Evolutionary conservation across 768 basidiomycete species (phyloP), one percentile per base, ranked within the genome.

Genomic region (Strobilomyces echinocephalus): DNA sequence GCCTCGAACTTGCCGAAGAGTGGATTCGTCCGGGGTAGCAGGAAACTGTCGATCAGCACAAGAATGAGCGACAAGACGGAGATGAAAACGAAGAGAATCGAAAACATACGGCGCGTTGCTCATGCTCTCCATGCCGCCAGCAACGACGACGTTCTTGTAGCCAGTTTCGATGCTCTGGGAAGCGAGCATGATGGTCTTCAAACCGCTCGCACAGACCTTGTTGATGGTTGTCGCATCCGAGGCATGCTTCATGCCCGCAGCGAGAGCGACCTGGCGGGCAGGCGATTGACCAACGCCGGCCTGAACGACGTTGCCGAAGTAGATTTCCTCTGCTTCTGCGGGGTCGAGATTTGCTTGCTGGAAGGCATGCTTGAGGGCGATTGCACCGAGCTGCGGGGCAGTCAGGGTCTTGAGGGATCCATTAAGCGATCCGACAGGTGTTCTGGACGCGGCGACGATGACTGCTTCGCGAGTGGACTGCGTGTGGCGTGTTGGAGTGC

Each of bases 91-190:
- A 15, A 50, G 8, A 36, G 24, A 6, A 54, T 39, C 24, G 39
- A 46, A 46, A 5, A 83, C 95, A 66, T 68, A 97, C 94, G 97
- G 97, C 46, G 94, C 93, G 63, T 97, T 90, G 69, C 91, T 95
- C 97, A 99, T 99, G 76, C 91, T 94, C 76, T 99, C 97, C 92
- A 93, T 97, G 56, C 97, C 97, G 61, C 97, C 97, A 52, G 95
- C 95, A 24, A 85, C 91, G 61, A 97, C 88, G 46, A 97, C 81
- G 38, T 73, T 83, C 55, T 88, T 84, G 68, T 95, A 84, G 47
- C 97, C 97, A 21, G 85, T 78, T 69, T 85, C 80, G 64, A 99
- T 92, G 63, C 80, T 83, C 76, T 98, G 97, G 26, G 92, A 80
- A 52, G 92, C 97, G 57, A 98, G 79, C 72, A 93, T 97, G 74